phyloP scores from a whole-genome alignment of 1,284 basidiomycete genomes.

The Ceratobasidium sp. region DNA sequence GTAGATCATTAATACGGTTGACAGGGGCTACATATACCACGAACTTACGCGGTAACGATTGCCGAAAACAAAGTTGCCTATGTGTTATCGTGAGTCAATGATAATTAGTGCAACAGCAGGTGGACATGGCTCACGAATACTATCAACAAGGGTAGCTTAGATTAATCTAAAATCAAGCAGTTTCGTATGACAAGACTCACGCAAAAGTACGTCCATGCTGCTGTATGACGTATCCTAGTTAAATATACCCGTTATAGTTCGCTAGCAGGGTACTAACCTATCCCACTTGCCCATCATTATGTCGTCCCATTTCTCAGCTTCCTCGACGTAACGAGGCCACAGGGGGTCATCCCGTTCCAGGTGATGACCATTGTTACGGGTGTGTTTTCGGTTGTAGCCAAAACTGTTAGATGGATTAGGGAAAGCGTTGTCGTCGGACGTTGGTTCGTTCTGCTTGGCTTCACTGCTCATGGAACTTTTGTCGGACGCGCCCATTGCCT shows the following conservation, averaged over 20 bases:
- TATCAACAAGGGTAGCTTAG: no score
- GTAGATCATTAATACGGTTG: no score
- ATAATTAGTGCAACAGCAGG: not conserved
- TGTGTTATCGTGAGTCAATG: not conserved
- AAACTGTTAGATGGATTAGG: no score
- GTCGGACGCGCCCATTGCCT: no score
- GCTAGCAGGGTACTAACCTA: not conserved
- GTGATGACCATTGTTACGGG: not conserved
- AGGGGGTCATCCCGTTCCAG: not conserved
- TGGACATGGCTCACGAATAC: not conserved
- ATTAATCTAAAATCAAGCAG: no score
- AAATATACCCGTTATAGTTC: not conserved
- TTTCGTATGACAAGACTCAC: not conserved
- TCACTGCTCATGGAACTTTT: no score
- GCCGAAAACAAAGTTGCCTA: not conserved
- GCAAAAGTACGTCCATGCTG: not conserved
- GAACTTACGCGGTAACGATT: not conserved
- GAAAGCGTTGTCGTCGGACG: no score
- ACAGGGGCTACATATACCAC: not conserved
- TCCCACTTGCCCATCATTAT: not conserved
- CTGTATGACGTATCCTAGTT: not conserved
- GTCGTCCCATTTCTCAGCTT: not conserved
- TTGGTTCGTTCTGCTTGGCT: no score
- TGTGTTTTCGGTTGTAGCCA: no score
- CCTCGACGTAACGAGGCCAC: not conserved